Conservation (phyloP, 305 asterid genomes). For the Striga hermonthica region DNA sequence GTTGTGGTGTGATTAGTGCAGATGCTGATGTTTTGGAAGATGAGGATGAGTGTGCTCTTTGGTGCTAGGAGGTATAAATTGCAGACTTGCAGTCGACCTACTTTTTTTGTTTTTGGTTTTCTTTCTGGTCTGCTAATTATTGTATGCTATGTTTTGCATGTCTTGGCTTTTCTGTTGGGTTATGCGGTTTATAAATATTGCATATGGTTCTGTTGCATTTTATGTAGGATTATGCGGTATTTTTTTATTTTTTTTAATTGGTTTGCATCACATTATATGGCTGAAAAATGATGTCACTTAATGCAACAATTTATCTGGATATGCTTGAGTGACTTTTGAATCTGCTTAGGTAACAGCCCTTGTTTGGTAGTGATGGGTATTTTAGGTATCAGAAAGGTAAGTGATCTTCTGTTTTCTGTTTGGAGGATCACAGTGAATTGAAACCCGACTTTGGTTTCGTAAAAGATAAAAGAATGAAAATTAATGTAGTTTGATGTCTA, state of each 20-base stretch:
- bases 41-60: constrained; percentile 64
- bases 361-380: neutral
- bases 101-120: neutral
- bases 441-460: too few species aligned
- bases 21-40: constrained; percentile 91
- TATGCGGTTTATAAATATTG: neutral
- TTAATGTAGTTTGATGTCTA: too few species aligned
- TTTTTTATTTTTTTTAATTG: too few species aligned
- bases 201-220: too few species aligned
- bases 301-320: neutral
- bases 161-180: neutral
- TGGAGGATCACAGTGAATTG: too few species aligned
- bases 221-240: too few species aligned
- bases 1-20: constrained; percentile 53
- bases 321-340: neutral
- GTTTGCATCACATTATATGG: too few species aligned
- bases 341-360: neutral
- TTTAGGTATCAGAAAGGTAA: neutral
- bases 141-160: neutral
- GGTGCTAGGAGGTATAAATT: constrained; percentile 90
- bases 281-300: too few species aligned
- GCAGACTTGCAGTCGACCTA: neutral
- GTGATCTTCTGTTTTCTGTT: too few species aligned
- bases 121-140: neutral
- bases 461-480: too few species aligned